Base-by-base conservation (phyloP, 73 alveolate species). In the Symbiodinium pilosum region DNA sequence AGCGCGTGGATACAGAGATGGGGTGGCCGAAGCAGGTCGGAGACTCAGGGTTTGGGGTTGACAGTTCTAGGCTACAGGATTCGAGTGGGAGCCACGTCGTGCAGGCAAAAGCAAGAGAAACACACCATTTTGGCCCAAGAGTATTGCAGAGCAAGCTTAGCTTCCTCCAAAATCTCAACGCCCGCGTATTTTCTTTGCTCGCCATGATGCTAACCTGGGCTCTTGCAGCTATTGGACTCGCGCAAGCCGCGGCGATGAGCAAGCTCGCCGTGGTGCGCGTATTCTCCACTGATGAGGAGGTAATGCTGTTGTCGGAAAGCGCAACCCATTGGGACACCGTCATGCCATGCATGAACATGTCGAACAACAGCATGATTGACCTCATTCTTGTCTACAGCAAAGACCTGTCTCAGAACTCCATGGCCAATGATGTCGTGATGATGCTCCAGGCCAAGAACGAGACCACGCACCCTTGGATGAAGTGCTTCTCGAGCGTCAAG, bases 1-100 rank as follows among this genome's bases (percentile, higher is more conserved):
- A 91, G 77, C 87, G 97, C 0, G 97, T 91, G 43, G 97, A 91
- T 54, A 91, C 88, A 4, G 97, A 91, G 87, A 54, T 91, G 40
- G 97, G 97, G 26, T 91, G 97, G 97, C 40, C 40, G 47, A 38
- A 89, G 44, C 95, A 89, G 95, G 95, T 64, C 42, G 26, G 42
- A n/a, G n/a, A n/a, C n/a, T n/a, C n/a, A 64, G 77, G 77, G 77
- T 26, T 64, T 18, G 77, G 77, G 38, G 16, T 64, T 3, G 77
- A 26, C n/a, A n/a, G n/a, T n/a, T n/a, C n/a, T n/a, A n/a, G n/a
- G 21, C 52, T 21, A 83, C 56, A 16, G 64, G 51, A 16, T 41
- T n/a, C n/a, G n/a, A n/a, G n/a, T n/a, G n/a, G n/a, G n/a, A n/a
- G n/a, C n/a, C n/a, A n/a, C n/a, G n/a, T n/a, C n/a, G n/a, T n/a